Evolutionary conservation across 805 yeast genomes (phyloP).

Genomic region (Candida andamanensis): DNA sequence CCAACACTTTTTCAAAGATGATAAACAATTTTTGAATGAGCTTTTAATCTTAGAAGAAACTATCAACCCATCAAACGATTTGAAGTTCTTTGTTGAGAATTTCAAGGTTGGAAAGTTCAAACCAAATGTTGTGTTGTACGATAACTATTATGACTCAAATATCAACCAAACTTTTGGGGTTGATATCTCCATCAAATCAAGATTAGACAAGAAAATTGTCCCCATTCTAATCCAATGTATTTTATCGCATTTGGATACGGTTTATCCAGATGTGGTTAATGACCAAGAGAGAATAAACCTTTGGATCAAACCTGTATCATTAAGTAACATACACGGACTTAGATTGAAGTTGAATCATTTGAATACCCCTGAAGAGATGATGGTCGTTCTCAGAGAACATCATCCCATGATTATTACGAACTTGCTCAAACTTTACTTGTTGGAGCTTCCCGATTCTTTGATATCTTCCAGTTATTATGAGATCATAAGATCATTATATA

Average conservation of each 20-base stretch:
- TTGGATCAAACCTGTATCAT: conserved; percentile 66
- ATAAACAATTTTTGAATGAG: conserved; percentile 58
- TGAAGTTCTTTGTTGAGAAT: conserved; percentile 59
- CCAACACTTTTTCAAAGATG: conserved; percentile 52
- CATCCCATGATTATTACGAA: conserved; percentile 61
- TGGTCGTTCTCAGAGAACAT: conserved; percentile 29
- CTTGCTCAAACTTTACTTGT: conserved; percentile 63
- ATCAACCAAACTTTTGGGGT: conserved; percentile 74
- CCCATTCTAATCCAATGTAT: conserved; percentile 63
- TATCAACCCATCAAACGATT: conserved; percentile 64
- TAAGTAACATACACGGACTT: conserved; percentile 55
- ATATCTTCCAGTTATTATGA: conserved; percentile 64
- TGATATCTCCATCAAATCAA: conserved; percentile 63
- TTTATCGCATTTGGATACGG: conserved; percentile 59
- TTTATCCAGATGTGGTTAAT: conserved; percentile 63
- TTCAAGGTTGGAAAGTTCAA: conserved; percentile 70
- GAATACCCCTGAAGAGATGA: conserved; percentile 24
- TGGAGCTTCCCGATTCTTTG: conserved; percentile 77
- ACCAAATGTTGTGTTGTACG: conserved; percentile 70
- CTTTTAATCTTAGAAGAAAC: conserved; percentile 62
- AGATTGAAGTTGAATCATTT: conserved; percentile 48
- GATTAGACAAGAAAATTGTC: conserved; percentile 67
- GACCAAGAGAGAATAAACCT: conserved; percentile 63
- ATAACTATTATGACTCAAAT: conserved; percentile 70
- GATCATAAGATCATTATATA: conserved; percentile 61